A percentile compares a stretch with the other conserved stretches of the same genome.
phyloP scores from a whole-genome alignment of 495 filamentous ascomycete genomes.

The Podospora appendiculata region DNA sequence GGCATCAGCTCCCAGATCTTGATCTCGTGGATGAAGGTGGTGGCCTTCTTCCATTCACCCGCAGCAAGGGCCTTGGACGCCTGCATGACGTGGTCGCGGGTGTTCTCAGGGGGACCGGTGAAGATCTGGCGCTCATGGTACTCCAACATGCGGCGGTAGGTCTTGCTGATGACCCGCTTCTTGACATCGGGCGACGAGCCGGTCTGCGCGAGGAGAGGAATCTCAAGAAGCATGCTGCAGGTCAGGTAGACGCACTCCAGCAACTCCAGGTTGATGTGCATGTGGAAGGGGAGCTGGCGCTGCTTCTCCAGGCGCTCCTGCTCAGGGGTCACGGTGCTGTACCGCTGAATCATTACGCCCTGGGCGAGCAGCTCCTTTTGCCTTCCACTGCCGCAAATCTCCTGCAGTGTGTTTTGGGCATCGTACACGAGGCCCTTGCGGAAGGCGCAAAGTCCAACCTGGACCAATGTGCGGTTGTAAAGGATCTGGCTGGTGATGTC shows the following conservation, averaged over 20 bases:
- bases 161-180: conserved; percentile 98
- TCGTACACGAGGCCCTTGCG: conserved; percentile 94
- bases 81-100: conserved; percentile 97
- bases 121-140: conserved; percentile 99
- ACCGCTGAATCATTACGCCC: conserved; percentile 95
- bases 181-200: conserved; percentile 94
- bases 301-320: conserved; percentile 95
- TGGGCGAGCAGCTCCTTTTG: conserved; percentile 98
- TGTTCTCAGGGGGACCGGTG: conserved; percentile 97
- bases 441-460: conserved; percentile 98
- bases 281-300: conserved; percentile 96
- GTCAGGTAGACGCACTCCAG: conserved; percentile 98
- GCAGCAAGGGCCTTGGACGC: conserved; percentile 92
- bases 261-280: conserved; percentile 99
- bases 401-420: conserved; percentile 90
- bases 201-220: conserved; percentile 91
- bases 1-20: conserved; percentile 99
- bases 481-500: conserved; percentile 96
- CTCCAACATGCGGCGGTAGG: conserved; percentile 96
- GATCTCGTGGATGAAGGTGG: conserved; percentile 85
- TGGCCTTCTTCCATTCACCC: conserved; percentile 97
- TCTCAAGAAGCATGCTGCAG: conserved; percentile 97
- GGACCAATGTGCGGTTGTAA: conserved; percentile 95
- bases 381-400: conserved; percentile 93
- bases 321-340: conserved; percentile 88